These are phyloP conservation scores for Alloteropsis semialata DNA, from an alignment of 176 grass and related monocot species.

Conservation along the genomic window DNA sequence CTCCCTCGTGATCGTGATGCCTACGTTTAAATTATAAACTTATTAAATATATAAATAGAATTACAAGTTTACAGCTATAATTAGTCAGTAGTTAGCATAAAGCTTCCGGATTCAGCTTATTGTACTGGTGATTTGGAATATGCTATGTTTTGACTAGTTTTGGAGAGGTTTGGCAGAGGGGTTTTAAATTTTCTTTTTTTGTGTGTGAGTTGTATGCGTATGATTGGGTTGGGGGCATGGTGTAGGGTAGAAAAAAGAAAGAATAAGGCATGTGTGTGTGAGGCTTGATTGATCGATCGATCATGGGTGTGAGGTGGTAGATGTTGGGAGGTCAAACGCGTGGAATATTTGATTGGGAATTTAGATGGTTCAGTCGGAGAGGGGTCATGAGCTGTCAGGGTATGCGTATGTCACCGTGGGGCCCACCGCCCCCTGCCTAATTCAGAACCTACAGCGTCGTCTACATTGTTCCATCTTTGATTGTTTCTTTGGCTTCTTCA, in stretches of 20 bases:
- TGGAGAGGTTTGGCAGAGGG: not conserved
- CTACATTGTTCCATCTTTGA: not conserved
- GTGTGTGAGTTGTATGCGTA: not conserved
- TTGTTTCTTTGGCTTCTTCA: not conserved
- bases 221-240: not conserved
- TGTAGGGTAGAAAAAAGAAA: not conserved
- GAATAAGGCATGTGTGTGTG: not conserved
- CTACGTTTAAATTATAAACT: conserved; percentile 8
- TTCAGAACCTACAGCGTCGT: not conserved
- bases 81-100: not conserved
- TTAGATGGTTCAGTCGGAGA: not conserved
- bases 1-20: conserved; percentile 29
- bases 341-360: conserved; percentile 29
- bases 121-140: not conserved
- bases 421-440: not conserved
- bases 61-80: not conserved
- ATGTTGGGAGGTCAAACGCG: conserved; percentile 32
- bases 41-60: not conserved
- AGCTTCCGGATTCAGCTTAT: not conserved
- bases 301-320: conserved; percentile 23
- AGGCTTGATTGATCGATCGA: conserved; percentile 17
- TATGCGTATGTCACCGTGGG: conserved; percentile 8
- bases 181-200: not conserved
- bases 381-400: conserved; percentile 28
- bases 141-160: not conserved